A percentile compares a stretch with the other conserved stretches of the same genome.
Evolutionary conservation across 768 basidiomycete genomes (phyloP).

Genomic region (Scleroderma bovista): DNA sequence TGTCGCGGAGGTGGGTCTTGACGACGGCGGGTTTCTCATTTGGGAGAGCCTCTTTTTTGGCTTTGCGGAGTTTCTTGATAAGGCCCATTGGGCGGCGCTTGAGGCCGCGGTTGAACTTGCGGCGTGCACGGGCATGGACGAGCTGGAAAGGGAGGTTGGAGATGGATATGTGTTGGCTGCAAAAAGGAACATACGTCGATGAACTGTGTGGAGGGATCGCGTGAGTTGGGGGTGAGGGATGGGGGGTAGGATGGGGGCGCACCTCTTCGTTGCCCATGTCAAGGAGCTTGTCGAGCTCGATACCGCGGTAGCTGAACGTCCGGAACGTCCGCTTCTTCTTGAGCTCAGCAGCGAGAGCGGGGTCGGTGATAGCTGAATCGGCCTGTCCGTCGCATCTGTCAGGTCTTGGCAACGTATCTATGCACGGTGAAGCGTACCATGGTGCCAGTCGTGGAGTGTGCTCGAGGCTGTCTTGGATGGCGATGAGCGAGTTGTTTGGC

Average conservation of each 20-base stretch:
- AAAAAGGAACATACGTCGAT: slow-evolving; percentile 56
- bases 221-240: not conserved
- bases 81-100: slow-evolving; percentile 98
- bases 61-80: slow-evolving; percentile 99
- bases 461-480: slow-evolving; percentile 23
- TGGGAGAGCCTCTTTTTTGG: slow-evolving; percentile 98
- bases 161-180: slow-evolving; percentile 3
- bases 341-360: slow-evolving; percentile 89
- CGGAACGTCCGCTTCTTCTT: slow-evolving; percentile 99
- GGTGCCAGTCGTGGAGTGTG: slow-evolving; percentile 21
- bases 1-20: slow-evolving; percentile 98
- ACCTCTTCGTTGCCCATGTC: slow-evolving; percentile 96
- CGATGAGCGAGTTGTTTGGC: slow-evolving; percentile 13
- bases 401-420: not conserved
- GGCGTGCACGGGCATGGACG: slow-evolving; percentile 96
- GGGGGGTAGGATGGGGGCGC: too few relatives aligned
- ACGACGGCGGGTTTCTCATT: slow-evolving; percentile 99
- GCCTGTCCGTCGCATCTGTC: slow-evolving; percentile 44
- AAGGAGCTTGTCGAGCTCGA: slow-evolving; percentile 97
- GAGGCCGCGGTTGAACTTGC: slow-evolving; percentile 98
- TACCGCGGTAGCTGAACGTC: slow-evolving; percentile 96
- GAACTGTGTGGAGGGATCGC: slow-evolving; percentile 41
- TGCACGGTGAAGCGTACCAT: slow-evolving; percentile 25
- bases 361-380: slow-evolving; percentile 83
- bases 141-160: slow-evolving; percentile 44